These are phyloP conservation scores for Cyclotella kingstonii DNA, from an alignment of 108 stramenopile genomes.

Conservation along the genomic window DNA sequence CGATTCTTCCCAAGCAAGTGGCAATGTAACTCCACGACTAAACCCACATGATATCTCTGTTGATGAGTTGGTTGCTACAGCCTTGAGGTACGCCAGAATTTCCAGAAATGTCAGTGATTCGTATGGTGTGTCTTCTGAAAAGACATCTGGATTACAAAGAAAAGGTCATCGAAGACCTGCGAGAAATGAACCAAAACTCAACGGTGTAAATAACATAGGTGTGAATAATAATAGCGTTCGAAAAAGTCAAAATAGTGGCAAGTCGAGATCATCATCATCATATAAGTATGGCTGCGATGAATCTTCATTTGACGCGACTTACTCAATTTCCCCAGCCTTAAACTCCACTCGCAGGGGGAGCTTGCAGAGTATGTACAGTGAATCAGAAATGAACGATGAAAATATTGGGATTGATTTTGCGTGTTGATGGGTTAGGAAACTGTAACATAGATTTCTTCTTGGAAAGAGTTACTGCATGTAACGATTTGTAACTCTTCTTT, in stretches of 20 bases:
- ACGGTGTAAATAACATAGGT: too few relatives aligned
- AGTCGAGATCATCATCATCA: too few relatives aligned
- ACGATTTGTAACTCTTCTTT: too few relatives aligned
- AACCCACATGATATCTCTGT: background rate
- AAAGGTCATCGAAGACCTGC: background rate
- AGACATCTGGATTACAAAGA: background rate
- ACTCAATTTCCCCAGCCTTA: too few relatives aligned
- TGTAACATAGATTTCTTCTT: too few relatives aligned
- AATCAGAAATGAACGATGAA: background rate
- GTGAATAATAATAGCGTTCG: too few relatives aligned
- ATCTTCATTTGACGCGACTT: too few relatives aligned
- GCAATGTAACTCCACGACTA: background rate
- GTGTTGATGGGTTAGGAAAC: too few relatives aligned
- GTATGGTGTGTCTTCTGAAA: background rate
- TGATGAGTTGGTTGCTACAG: conserved; percentile 7
- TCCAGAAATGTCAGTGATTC: background rate
- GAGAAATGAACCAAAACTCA: too few relatives aligned
- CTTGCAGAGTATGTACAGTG: conserved; percentile 2
- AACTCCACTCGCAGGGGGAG: background rate
- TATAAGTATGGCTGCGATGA: too few relatives aligned
- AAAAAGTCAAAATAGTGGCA: too few relatives aligned
- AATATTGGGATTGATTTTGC: conserved; percentile 1
- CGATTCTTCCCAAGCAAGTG: background rate
- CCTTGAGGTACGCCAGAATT: background rate
- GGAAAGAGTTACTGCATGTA: too few relatives aligned